phyloP scores from a whole-genome alignment of 1,139 yeast species.

The Debaryomyces udenii region DNA sequence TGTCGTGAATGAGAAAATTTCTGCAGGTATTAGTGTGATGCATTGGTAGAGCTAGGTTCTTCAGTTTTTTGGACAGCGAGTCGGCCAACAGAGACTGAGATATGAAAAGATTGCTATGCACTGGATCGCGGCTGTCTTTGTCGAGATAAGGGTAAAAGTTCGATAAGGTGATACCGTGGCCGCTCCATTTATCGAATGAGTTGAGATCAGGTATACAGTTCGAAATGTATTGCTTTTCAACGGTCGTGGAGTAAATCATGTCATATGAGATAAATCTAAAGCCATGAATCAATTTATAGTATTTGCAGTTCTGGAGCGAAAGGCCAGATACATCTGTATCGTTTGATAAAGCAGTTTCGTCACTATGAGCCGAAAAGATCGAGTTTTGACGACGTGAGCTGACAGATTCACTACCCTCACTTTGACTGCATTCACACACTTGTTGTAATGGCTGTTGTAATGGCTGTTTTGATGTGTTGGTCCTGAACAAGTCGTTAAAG shows the following conservation, averaged over 20 bases:
- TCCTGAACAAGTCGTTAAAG: slow-evolving; percentile 1
- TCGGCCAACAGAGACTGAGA: slow-evolving; percentile 1
- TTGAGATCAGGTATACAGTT: slow-evolving; percentile 45
- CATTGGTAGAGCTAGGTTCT: slow-evolving; percentile 6
- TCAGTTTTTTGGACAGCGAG: neutral
- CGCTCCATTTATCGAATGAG: slow-evolving; percentile 46
- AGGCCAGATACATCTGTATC: slow-evolving; percentile 5
- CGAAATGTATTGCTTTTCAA: slow-evolving; percentile 42
- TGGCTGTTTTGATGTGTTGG: slow-evolving; percentile 2
- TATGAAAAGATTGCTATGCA: slow-evolving; percentile 8
- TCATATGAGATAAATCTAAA: slow-evolving; percentile 28
- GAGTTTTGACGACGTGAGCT: slow-evolving; percentile 8
- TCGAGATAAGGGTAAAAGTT: slow-evolving; percentile 18
- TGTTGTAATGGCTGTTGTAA: neutral
- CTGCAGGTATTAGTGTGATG: slow-evolving; percentile 21
- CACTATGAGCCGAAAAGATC: slow-evolving; percentile 14
- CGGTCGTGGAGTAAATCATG: slow-evolving; percentile 24
- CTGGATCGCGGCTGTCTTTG: neutral
- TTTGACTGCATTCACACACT: neutral
- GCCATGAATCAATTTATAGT: slow-evolving; percentile 19
- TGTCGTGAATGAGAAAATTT: slow-evolving; percentile 33
- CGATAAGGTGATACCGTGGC: slow-evolving; percentile 35
- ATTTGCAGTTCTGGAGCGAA: slow-evolving; percentile 2
- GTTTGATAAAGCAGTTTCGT: slow-evolving; percentile 15
- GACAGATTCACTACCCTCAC: neutral